Conservation (phyloP, 2,329 filamentous ascomycete species). For the Seiridium unicorne region DNA sequence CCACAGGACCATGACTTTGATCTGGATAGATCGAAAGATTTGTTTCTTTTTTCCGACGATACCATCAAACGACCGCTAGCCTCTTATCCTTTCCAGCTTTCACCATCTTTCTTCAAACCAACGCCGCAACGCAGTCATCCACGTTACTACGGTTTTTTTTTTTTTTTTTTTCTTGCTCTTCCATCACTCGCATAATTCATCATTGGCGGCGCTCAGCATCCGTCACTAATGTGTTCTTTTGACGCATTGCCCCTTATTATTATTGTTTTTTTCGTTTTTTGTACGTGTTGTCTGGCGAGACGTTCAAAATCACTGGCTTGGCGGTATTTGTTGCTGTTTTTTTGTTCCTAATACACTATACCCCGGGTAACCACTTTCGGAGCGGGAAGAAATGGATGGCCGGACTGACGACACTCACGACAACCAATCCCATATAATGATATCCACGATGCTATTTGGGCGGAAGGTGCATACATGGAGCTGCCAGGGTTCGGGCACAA, state of each 20-base stretch:
- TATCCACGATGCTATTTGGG: conserved; percentile 1
- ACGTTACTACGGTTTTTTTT: not conserved
- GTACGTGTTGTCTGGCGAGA: not conserved
- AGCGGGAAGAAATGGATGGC: not conserved
- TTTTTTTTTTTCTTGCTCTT: not conserved
- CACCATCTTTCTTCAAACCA: not conserved
- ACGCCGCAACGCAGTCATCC: not conserved
- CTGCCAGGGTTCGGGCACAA: not conserved
- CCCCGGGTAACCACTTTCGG: not conserved
- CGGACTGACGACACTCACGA: conserved; percentile 1
- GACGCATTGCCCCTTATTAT: not conserved
- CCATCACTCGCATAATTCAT: conserved; percentile 6
- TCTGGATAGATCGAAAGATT: not conserved
- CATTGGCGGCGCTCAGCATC: conserved; percentile 1
- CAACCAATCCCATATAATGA: conserved; percentile 2
- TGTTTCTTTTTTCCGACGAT: not conserved
- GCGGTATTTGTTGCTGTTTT: not conserved
- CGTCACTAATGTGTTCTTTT: not conserved
- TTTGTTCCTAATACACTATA: conserved; percentile 2
- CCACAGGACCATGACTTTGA: conserved; percentile 1
- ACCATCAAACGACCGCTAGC: not conserved
- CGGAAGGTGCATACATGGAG: not conserved
- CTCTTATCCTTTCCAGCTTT: not conserved
- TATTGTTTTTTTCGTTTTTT: not conserved
- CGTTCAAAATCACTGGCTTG: not conserved